Percentiles rank a stretch among this genome's conserved stretches.
Conservation (phyloP, 768 basidiomycete species). For the Candolleomyces eurysporus region DNA sequence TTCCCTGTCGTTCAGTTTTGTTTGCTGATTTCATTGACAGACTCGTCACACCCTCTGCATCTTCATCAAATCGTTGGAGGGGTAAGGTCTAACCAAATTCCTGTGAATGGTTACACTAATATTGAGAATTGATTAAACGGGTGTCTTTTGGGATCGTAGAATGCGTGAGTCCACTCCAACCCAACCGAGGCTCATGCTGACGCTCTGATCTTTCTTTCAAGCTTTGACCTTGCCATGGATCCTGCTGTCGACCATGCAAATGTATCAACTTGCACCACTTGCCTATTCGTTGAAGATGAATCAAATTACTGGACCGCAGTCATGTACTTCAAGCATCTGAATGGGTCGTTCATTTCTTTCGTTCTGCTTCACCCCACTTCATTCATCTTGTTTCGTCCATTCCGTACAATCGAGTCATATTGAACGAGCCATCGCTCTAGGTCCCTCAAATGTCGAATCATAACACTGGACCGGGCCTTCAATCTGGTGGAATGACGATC, state of each 20-base stretch:
- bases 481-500: conserved; percentile 9
- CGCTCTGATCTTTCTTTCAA: not conserved
- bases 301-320: conserved; percentile 9
- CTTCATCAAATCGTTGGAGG: conserved; percentile 11
- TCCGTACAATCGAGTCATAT: too few species aligned
- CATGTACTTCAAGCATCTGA: conserved; percentile 6
- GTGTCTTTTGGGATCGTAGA: not conserved
- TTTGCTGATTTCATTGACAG: not conserved
- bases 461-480: conserved; percentile 6
- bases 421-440: too few species aligned
- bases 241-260: not conserved
- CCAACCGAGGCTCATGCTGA: not conserved
- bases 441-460: conserved; percentile 12
- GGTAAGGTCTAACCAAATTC: not conserved
- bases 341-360: not conserved
- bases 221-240: conserved; percentile 9
- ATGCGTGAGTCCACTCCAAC: not conserved
- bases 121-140: not conserved
- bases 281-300: conserved; percentile 7
- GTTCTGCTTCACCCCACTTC: too few species aligned
- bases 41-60: conserved; percentile 6
- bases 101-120: not conserved
- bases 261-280: conserved; percentile 8
- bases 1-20: not conserved
- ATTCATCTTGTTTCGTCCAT: too few species aligned